Conservation (phyloP, 2,329 filamentous ascomycete species). For the Neophaeococcomyces mojaviensis region DNA sequence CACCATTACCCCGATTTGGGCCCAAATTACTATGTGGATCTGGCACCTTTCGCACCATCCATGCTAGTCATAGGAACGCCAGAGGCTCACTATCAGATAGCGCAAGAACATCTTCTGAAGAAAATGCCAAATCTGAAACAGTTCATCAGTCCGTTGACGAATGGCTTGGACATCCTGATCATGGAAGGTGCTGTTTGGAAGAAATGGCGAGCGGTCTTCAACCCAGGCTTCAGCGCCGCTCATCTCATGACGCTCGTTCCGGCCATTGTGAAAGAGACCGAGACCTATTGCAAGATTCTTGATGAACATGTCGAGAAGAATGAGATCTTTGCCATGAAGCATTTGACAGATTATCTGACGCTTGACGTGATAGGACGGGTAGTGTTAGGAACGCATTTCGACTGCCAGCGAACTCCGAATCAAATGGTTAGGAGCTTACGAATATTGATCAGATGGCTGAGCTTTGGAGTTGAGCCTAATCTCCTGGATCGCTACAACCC, state of each 20-base stretch:
- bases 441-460: conserved; percentile 4
- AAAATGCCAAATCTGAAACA: conserved; percentile 27
- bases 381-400: conserved; percentile 25
- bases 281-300: not conserved
- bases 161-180: conserved; percentile 28
- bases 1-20: not conserved
- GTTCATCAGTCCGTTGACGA: conserved; percentile 23
- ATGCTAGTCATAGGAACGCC: conserved; percentile 31
- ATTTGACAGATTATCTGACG: conserved; percentile 31
- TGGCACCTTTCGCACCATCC: conserved; percentile 31
- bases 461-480: conserved; percentile 1
- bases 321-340: conserved; percentile 31
- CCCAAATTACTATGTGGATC: conserved; percentile 30
- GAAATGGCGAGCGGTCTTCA: conserved; percentile 29
- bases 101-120: conserved; percentile 29
- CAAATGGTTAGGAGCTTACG: conserved; percentile 3
- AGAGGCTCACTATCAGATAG: conserved; percentile 33
- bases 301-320: conserved; percentile 21
- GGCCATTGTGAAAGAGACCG: conserved; percentile 1
- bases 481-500: conserved; percentile 3
- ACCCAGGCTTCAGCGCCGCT: conserved; percentile 31
- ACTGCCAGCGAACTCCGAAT: conserved; percentile 9
- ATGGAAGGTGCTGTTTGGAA: conserved; percentile 35
- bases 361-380: conserved; percentile 34
- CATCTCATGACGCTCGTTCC: conserved; percentile 32